Base-by-base conservation (phyloP, 2,329 filamentous ascomycete genomes). In the Talaromyces sp. region DNA sequence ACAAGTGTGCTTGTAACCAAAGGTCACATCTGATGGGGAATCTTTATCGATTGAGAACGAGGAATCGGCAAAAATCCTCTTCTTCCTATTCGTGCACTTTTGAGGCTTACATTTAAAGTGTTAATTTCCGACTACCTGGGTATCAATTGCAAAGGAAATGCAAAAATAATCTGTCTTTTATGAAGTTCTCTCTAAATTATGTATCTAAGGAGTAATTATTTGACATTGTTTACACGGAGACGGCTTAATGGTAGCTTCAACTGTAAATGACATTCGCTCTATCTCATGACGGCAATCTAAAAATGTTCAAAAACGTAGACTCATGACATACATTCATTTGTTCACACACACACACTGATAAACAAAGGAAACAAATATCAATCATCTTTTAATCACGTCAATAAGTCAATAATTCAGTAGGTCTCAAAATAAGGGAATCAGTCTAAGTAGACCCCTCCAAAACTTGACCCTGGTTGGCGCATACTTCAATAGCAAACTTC, bases 401-500 rank as follows among this genome's bases (percentile, higher is more conserved):
- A 31, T 27, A 50, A 47, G 3, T 22, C 41, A 19, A 47, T 22
- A 22, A 13, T 16, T 22, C 41, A 45, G 16, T 19, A 45, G 8
- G 9, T 19, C 19, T 13, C 27, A 31, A 31, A 35, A 35, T 11
- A 54, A 24, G 33, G 4, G 27, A 7, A 22, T 56, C n/a, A 37
- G 22, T 37, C 19, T 39, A 39, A 39, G 52, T n/a, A 56, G 52
- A 56, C 24, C 52, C 33, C n/a, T 56, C 33, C 33, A 56, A 56
- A 24, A 56, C 52, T 16, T 56, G 52, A n/a, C 52, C 52, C 52
- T 56, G 52, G 19, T 56, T 56, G 22, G 52, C 52, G 6, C 52
- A 56, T 5, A 56, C 52, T 56, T 56, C 52, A 56, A 56, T 56
- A 56, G 52, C 52, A 22, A 56, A 56, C n/a, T 56, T 56, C 52